Conservation (phyloP, 129 eudicot species). For the Dittrichia graveolens region DNA sequence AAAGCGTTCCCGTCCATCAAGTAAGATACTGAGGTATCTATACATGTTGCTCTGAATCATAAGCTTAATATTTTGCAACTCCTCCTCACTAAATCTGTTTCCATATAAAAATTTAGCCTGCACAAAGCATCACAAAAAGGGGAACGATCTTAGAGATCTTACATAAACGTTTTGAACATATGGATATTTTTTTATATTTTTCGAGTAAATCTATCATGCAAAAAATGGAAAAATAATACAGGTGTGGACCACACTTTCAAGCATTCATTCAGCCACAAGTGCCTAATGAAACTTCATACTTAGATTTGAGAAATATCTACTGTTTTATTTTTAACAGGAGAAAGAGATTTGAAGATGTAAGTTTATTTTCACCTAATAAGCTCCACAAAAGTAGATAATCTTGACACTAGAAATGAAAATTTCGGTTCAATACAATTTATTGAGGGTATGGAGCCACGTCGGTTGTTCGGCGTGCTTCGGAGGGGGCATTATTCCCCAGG, state of each 20-base stretch:
- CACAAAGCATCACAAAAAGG: conserved; percentile 3
- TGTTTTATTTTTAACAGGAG: no score
- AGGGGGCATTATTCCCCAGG: no score
- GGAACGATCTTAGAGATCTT: not conserved
- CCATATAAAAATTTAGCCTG: conserved; percentile 94
- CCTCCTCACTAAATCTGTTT: conserved; percentile 71
- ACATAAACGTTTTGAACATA: not conserved
- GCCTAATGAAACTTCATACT: no score
- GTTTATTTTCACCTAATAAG: no score
- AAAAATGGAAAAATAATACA: not conserved
- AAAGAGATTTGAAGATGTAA: no score
- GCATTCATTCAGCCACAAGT: not conserved
- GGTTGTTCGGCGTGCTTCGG: no score
- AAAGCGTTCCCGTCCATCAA: conserved; percentile 94
- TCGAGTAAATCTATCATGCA: not conserved
- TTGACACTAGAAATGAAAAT: no score
- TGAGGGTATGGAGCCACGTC: no score
- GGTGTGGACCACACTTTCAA: no score
- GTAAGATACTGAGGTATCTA: conserved; percentile 85
- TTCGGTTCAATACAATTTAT: no score
- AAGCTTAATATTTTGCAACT: conserved; percentile 84
- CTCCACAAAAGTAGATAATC: no score
- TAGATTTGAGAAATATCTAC: no score
- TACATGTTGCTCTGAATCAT: conserved; percentile 98
- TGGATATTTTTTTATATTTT: not conserved